Percentiles rank a stretch among this genome's conserved stretches.
These are phyloP conservation scores for Dioscorea alata DNA, from an alignment of 106 monocot genomes.

Conservation along the genomic window DNA sequence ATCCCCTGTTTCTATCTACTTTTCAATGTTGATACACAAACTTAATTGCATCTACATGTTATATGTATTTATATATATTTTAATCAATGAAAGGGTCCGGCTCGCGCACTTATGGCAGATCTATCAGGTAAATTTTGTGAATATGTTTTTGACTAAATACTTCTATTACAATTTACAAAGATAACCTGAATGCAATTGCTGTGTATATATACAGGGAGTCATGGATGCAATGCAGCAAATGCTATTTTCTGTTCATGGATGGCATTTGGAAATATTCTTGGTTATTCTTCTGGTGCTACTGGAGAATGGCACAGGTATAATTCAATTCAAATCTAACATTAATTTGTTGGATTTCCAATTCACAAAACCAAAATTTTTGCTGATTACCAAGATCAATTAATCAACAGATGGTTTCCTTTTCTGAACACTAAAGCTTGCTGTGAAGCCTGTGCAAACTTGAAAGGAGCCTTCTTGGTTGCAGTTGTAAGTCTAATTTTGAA, in stretches of 20 bases:
- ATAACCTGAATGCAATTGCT: too few relatives aligned
- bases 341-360: background rate
- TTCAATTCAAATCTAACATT: too few relatives aligned
- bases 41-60: background rate
- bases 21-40: too few relatives aligned
- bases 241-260: slow-evolving; percentile 98
- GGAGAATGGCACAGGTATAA: slow-evolving; percentile 81
- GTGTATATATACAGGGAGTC: slow-evolving; percentile 27
- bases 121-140: slow-evolving; percentile 55
- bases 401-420: slow-evolving; percentile 94
- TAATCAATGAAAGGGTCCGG: slow-evolving; percentile 58
- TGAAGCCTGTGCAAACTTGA: slow-evolving; percentile 95
- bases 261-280: slow-evolving; percentile 95
- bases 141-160: background rate
- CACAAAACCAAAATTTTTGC: background rate
- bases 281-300: slow-evolving; percentile 87
- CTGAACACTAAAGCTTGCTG: slow-evolving; percentile 81
- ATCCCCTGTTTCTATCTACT: too few relatives aligned
- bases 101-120: slow-evolving; percentile 96
- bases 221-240: slow-evolving; percentile 66
- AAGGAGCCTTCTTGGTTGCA: slow-evolving; percentile 94
- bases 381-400: background rate
- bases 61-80: background rate
- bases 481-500: slow-evolving; percentile 47
- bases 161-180: too few relatives aligned